Percentiles rank a stretch among this genome's conserved stretches.
Evolutionary conservation across 352 stramenopile genomes (phyloP).

Genomic region (Phytophthora cactorum): DNA sequence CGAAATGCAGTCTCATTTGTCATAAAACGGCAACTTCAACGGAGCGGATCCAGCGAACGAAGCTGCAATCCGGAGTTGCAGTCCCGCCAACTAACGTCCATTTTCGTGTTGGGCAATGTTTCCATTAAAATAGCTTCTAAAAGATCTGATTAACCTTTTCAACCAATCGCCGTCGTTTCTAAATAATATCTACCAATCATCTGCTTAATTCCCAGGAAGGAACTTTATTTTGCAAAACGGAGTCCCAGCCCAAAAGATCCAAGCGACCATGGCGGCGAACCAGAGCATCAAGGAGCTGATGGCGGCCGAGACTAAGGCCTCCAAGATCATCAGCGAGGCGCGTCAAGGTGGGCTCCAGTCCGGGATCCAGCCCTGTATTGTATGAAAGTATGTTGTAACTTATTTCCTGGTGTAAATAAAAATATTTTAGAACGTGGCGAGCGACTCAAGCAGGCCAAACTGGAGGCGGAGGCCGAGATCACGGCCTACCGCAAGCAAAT

Average conservation of each 20-base stretch:
- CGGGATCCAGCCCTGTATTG: neutral
- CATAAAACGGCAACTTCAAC: neutral
- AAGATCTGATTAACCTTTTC: too few relatives aligned
- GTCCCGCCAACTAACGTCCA: neutral
- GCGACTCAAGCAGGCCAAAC: conserved; percentile 88
- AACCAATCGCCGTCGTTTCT: too few relatives aligned
- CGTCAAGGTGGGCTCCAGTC: conserved; percentile 56
- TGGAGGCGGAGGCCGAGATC: conserved; percentile 87
- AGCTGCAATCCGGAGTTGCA: conserved; percentile 15
- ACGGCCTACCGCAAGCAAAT: conserved; percentile 87
- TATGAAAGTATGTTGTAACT: neutral
- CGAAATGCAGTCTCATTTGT: neutral
- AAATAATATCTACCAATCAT: conserved; percentile 24
- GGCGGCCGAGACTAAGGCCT: conserved; percentile 90
- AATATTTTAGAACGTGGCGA: conserved; percentile 71
- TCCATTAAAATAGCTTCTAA: conserved; percentile 7
- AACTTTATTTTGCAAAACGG: conserved; percentile 15
- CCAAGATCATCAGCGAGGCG: conserved; percentile 90
- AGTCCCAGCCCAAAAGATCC: conserved; percentile 17
- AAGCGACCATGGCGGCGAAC: conserved; percentile 74
- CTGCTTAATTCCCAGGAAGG: neutral
- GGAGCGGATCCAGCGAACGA: conserved; percentile 27
- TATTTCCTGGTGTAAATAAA: neutral
- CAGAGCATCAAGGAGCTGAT: conserved; percentile 92
- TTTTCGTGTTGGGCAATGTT: conserved; percentile 8